Evolutionary conservation across 495 filamentous ascomycete genomes (phyloP).

Genomic region (Penicillium atrosanguineum): DNA sequence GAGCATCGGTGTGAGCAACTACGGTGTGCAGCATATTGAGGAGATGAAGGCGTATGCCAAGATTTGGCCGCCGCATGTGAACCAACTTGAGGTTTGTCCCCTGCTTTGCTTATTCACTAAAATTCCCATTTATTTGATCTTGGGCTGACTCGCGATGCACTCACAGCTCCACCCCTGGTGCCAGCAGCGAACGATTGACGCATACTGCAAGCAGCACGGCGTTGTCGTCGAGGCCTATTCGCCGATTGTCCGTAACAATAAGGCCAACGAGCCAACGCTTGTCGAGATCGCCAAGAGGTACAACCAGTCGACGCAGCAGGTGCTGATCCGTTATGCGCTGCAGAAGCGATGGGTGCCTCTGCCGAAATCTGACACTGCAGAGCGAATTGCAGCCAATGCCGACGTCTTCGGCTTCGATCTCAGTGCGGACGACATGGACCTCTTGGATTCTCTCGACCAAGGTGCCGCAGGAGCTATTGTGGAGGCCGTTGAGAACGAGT

Average conservation of each 20-base stretch:
- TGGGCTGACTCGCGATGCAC: neutral
- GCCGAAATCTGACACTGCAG: slow-evolving; percentile 66
- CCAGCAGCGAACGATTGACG: slow-evolving; percentile 59
- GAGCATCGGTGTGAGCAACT: slow-evolving; percentile 72
- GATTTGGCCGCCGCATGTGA: slow-evolving; percentile 64
- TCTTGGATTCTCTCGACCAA: slow-evolving; percentile 66
- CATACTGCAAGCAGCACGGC: slow-evolving; percentile 59
- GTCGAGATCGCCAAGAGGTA: slow-evolving; percentile 52
- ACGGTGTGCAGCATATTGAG: slow-evolving; percentile 58
- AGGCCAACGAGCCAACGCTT: slow-evolving; percentile 55
- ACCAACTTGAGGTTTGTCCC: slow-evolving; percentile 62
- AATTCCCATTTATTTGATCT: neutral
- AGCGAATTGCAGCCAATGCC: slow-evolving; percentile 63
- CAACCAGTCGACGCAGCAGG: slow-evolving; percentile 48
- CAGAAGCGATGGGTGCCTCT: slow-evolving; percentile 73
- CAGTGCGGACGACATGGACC: slow-evolving; percentile 58
- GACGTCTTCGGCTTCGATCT: slow-evolving; percentile 66
- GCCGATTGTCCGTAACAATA: slow-evolving; percentile 61
- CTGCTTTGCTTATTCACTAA: neutral
- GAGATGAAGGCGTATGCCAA: slow-evolving; percentile 60
- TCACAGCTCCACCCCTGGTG: slow-evolving; percentile 63
- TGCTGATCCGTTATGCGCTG: slow-evolving; percentile 54
- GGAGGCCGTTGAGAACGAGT: slow-evolving; percentile 50
- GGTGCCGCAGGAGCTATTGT: slow-evolving; percentile 51
- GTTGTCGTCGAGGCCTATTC: slow-evolving; percentile 67